Evolutionary conservation across 1,284 basidiomycete species (phyloP), one percentile per base, ranked within the genome.

Genomic region (Trichosporon asahii): DNA sequence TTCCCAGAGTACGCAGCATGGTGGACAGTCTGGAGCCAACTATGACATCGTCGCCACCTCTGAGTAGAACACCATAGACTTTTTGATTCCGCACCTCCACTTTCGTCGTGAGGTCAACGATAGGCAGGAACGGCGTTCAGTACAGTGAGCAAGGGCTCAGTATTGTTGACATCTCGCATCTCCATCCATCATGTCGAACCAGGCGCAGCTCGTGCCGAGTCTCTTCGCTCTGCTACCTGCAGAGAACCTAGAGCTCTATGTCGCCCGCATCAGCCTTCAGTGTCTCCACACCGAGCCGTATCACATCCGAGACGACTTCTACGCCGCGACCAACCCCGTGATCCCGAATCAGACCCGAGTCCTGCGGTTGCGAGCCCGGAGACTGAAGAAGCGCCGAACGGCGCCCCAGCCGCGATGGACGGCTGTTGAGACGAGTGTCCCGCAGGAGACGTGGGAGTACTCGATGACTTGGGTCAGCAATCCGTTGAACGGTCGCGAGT

Each of bases 141-240:
- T 31, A 31, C 15, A 18, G 29, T 31, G 27, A 53, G 12, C 49
- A 9, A 6, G n/a, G 60, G 14, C 46, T 53, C 35, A 12, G 15
- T 9, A 18, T 65, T 65, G 64, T 61, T 66, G 64, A 55, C 31
- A 55, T 8, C 64, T 33, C 31, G 35, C 31, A 55, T 2, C 65
- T 44, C 66, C 63, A 37, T 14, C 33, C 53, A 63, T 65, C 37
- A 73, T 75, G 72, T 25, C 72, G 11, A 57, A 65, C 44, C 70
- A 73, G 37, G 70, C 77, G 0, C 74, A 73, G 65, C 73, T 80
- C 63, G 66, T 78, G 23, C 80, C 80, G 3, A 74, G 76, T 29
- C 73, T 81, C 60, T 79, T 77, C 65, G 73, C 80, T 9, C 74
- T 81, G 64, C 74, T 79, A 15, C 77, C 79, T 0, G 53, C 76